Percentiles rank a stretch among this genome's conserved stretches.
These are phyloP conservation scores for Amanita rimosa DNA, from an alignment of 768 basidiomycete species.

Conservation along the genomic window DNA sequence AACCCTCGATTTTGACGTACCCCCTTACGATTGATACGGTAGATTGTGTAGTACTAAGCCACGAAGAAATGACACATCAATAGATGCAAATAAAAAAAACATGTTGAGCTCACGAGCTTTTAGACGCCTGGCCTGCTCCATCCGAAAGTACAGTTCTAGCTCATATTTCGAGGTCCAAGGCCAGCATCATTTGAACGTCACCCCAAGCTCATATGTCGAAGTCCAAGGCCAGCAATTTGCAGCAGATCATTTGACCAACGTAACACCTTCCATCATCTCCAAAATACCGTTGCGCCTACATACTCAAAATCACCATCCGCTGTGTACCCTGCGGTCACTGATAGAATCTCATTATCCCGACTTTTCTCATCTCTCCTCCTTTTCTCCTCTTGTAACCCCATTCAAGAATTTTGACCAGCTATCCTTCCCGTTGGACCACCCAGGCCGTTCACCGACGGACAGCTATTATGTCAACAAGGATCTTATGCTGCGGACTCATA, in stretches of 20 bases:
- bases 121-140: background rate
- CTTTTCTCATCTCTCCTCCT: conserved; percentile 61
- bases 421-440: conserved; percentile 88
- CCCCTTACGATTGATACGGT: conserved; percentile 8
- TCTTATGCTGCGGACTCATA: conserved; percentile 93
- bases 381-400: conserved; percentile 85
- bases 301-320: conserved; percentile 67
- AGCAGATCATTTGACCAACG: conserved; percentile 74
- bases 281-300: conserved; percentile 75
- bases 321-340: conserved; percentile 72
- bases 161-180: no score
- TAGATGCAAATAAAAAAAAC: background rate
- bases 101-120: conserved; percentile 1
- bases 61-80: background rate
- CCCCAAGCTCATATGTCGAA: conserved; percentile 21
- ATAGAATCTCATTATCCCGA: conserved; percentile 78
- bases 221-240: conserved; percentile 61
- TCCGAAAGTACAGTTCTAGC: conserved; percentile 2
- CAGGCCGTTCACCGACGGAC: conserved; percentile 82
- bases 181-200: no score
- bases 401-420: conserved; percentile 94
- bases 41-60: no score
- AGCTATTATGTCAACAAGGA: conserved; percentile 91
- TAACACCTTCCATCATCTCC: conserved; percentile 73
- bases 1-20: background rate